Evolutionary conservation across 768 basidiomycete species (phyloP).

Genomic region (Pisolithus orientalis): DNA sequence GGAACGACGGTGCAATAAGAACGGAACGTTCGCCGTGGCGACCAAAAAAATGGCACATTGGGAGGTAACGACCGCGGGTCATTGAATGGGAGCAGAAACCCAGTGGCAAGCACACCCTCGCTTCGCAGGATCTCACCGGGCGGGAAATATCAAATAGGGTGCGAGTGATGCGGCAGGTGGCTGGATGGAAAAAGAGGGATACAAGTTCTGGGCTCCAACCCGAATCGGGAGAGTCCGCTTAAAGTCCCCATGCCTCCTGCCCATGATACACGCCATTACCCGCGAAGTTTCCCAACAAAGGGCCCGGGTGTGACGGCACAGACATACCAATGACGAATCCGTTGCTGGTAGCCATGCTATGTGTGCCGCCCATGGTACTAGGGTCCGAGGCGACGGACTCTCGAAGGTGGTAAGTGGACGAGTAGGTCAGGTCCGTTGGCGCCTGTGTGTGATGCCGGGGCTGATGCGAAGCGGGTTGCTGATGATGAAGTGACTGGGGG

Average conservation of each 20-base stretch:
- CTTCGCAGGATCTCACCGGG: no score
- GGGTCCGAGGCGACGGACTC: not conserved
- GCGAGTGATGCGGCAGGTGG: no score
- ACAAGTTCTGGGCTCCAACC: no score
- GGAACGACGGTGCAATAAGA: no score
- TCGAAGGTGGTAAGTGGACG: not conserved
- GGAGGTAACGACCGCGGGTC: no score
- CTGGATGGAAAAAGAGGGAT: no score
- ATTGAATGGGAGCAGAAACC: no score
- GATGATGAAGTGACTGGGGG: not conserved
- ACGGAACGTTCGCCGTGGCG: no score
- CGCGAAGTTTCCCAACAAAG: not conserved
- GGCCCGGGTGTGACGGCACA: not conserved
- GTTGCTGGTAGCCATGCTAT: not conserved
- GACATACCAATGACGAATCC: not conserved
- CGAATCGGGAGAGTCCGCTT: not conserved
- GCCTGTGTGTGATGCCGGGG: not conserved
- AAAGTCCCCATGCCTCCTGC: not conserved
- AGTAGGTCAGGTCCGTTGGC: not conserved
- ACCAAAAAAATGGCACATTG: no score
- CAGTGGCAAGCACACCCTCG: no score
- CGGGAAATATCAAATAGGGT: no score
- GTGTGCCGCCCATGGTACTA: not conserved
- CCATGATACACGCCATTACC: not conserved
- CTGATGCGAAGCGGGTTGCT: not conserved